Evolutionary conservation across 2,329 filamentous ascomycete species (phyloP).

Genomic region (Biscogniauxia mediterranea): DNA sequence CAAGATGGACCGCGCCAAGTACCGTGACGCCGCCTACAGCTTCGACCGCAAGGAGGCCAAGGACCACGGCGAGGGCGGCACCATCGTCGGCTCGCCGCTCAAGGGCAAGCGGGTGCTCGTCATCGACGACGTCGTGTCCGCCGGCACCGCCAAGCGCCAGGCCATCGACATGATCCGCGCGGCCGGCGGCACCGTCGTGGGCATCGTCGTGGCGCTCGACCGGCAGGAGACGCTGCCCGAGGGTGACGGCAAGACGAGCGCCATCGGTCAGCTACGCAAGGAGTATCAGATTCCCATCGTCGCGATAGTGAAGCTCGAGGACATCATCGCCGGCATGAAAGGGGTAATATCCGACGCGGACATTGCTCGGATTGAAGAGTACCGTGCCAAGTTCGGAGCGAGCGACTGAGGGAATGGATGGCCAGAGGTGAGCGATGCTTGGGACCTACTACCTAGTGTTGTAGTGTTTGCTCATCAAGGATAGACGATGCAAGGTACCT

Average conservation of each 20-base stretch:
- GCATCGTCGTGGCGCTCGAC: conserved; percentile 86
- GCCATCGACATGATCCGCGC: conserved; percentile 84
- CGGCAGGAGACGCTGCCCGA: conserved; percentile 77
- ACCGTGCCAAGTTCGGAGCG: conserved; percentile 65
- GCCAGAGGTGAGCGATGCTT: background rate
- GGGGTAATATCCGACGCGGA: conserved; percentile 61
- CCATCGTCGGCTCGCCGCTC: conserved; percentile 83
- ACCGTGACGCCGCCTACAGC: conserved; percentile 72
- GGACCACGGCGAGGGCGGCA: conserved; percentile 91
- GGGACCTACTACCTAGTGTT: background rate
- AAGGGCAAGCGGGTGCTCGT: conserved; percentile 85
- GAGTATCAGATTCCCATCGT: conserved; percentile 83
- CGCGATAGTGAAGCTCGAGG: conserved; percentile 78
- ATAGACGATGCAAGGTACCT: background rate
- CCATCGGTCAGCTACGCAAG: conserved; percentile 80
- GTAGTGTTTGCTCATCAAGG: background rate
- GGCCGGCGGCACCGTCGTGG: conserved; percentile 81
- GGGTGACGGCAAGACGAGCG: conserved; percentile 67
- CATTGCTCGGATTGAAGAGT: conserved; percentile 68
- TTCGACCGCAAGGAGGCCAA: conserved; percentile 98
- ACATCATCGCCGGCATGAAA: conserved; percentile 72
- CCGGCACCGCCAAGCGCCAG: conserved; percentile 90
- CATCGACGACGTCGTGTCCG: conserved; percentile 95
- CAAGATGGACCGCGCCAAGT: conserved; percentile 63
- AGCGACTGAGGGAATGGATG: conserved; percentile 44